Evolutionary conservation across 768 basidiomycete species (phyloP).

Genomic region (Floccularia luteovirens): DNA sequence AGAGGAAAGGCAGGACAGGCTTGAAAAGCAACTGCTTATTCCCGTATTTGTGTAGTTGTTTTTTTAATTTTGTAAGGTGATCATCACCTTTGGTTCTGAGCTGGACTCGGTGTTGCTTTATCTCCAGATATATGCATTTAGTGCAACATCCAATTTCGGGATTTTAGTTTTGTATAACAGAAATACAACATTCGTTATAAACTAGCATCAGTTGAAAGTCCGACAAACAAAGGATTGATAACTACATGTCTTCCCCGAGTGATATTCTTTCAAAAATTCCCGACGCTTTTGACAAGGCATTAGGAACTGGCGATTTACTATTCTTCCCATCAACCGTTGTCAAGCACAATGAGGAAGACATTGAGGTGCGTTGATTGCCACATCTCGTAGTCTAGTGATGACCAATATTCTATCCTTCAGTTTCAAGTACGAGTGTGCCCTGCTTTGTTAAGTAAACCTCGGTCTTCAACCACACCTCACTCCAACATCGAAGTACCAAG

Average conservation of each 20-base stretch:
- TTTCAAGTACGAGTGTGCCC: conserved; percentile 85
- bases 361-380: conserved; percentile 42
- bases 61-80: too few relatives aligned
- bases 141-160: too few relatives aligned
- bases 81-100: too few relatives aligned
- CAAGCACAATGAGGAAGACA: conserved; percentile 49
- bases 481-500: too few relatives aligned
- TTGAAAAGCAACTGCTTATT: conserved; percentile 21
- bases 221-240: too few relatives aligned
- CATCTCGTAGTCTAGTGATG: conserved; percentile 1
- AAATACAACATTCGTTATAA: too few relatives aligned
- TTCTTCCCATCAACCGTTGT: conserved; percentile 73
- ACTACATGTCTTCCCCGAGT: conserved; percentile 26
- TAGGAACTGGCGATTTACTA: conserved; percentile 56
- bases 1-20: conserved; percentile 50
- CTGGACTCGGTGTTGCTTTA: too few relatives aligned
- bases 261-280: conserved; percentile 53
- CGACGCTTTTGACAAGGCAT: conserved; percentile 49
- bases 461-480: conserved; percentile 36
- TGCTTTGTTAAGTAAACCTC: conserved; percentile 74
- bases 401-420: conserved; percentile 28
- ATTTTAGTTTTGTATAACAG: too few relatives aligned
- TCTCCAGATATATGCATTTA: too few relatives aligned
- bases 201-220: too few relatives aligned
- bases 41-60: not conserved